Base-by-base conservation (phyloP, 768 basidiomycete genomes). In the Trametes cingulata region DNA sequence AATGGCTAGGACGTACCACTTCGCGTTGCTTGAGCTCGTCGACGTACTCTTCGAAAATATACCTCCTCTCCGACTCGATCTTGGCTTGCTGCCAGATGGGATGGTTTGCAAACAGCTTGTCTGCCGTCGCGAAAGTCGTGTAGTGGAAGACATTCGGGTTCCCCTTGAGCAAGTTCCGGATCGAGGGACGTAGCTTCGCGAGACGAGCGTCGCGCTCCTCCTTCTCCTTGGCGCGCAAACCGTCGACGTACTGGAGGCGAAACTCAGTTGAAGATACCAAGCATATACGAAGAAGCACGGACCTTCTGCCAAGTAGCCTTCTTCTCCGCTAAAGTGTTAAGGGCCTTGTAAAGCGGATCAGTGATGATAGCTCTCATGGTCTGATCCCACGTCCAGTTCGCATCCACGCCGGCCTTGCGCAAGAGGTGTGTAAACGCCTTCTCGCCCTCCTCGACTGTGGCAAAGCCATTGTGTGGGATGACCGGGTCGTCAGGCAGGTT, bases 291-390 rank as follows among this genome's bases (percentile, higher is more conserved):
- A 12, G 4, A 27, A 22, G 71, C 82, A 39, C 55, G 6, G 29
- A 93, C 95, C 83, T 95, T 94, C 75, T 95, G 92, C 85, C 92
- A 99, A 56, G 88, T 85, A 55, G 86, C 79, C 77, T 97, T 98
- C 78, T 95, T 95, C 76, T 99, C 95, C 15, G 93, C 93, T 48
- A 98, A 81, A 45, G 90, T 93, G 71, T 90, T 91, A 61, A 99
- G 80, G 43, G 94, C 90, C 77, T 93, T 95, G 78, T 98, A 99
- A 65, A 97, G 75, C 43, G 97, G 96, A 78, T 98, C 96, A 67
- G 94, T 98, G 75, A 99, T 96, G 74, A 97, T 94, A 68, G 93
- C 90, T 71, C 95, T 85, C 92, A 98, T 97, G 52, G 95, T 94
- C 77, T 92, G 87, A 73, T 99, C 97, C 97, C 97, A 99, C 36